Conservation (phyloP, 2,329 filamentous ascomycete species). For the Phialophora verrucosa region DNA sequence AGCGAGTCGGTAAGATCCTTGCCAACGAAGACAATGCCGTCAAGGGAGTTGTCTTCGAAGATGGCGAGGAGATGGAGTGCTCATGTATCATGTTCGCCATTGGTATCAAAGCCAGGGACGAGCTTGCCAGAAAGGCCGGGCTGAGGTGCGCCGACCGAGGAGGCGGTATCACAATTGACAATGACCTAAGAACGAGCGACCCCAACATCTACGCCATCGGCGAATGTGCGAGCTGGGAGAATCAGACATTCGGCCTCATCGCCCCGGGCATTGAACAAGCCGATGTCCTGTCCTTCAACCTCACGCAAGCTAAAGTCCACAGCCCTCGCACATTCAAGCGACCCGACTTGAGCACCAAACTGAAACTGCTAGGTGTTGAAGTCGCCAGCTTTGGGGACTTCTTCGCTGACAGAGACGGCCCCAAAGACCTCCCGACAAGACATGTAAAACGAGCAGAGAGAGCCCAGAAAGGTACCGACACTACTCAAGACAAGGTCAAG, state of each 20-base stretch:
- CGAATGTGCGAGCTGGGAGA: constrained; percentile 89
- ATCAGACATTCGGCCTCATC: constrained; percentile 85
- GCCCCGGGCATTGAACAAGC: constrained; percentile 92
- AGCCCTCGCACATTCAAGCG: constrained; percentile 73
- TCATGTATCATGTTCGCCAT: constrained; percentile 89
- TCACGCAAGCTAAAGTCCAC: constrained; percentile 80
- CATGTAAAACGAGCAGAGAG: constrained; percentile 53
- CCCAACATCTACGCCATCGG: constrained; percentile 83
- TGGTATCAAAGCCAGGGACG: constrained; percentile 80
- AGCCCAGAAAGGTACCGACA: constrained; percentile 35
- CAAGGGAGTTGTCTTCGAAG: constrained; percentile 76
- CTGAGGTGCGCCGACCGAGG: constrained; percentile 74
- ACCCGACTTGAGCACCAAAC: constrained; percentile 87
- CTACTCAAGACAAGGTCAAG: constrained; percentile 52
- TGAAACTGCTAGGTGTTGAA: constrained; percentile 87
- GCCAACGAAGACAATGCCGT: constrained; percentile 71
- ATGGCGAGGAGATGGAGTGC: constrained; percentile 77
- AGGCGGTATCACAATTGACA: constrained; percentile 74
- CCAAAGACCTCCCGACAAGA: constrained; percentile 71
- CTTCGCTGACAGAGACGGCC: constrained; percentile 86
- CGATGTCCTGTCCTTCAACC: constrained; percentile 86
- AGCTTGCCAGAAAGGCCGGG: constrained; percentile 71
- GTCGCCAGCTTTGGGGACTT: constrained; percentile 94
- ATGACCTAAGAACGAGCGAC: constrained; percentile 69
- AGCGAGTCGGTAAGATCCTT: constrained; percentile 73